These are phyloP conservation scores for Psilocybe mexicana DNA, from an alignment of 1,284 basidiomycete genomes.

Conservation along the genomic window DNA sequence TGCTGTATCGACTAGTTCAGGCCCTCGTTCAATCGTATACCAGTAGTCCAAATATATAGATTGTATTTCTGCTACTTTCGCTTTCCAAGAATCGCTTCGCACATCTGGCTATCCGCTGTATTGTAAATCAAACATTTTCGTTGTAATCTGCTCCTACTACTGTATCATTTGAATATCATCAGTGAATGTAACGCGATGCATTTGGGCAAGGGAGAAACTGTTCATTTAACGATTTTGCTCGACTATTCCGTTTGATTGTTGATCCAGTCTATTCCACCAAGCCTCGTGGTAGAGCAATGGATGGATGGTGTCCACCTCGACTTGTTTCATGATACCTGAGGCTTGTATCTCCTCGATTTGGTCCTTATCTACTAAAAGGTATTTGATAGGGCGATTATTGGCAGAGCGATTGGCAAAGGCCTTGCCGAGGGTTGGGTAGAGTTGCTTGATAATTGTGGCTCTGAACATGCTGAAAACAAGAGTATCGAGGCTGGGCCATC, in stretches of 20 bases:
- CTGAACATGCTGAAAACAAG: constrained; percentile 30
- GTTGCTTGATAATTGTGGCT: constrained; percentile 21
- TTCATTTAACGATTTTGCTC: neutral
- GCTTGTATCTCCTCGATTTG: constrained; percentile 18
- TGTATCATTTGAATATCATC: too few species aligned
- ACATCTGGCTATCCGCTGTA: neutral
- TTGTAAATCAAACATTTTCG: neutral
- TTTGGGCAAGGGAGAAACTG: too few species aligned
- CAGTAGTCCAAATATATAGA: constrained; percentile 10
- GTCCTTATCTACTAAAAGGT: constrained; percentile 33
- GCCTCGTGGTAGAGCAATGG: constrained; percentile 31
- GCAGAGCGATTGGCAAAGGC: constrained; percentile 23
- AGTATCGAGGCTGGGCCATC: constrained; percentile 30
- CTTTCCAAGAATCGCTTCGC: neutral
- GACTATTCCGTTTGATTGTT: neutral
- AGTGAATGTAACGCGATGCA: too few species aligned
- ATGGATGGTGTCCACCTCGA: constrained; percentile 22
- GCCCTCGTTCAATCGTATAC: neutral
- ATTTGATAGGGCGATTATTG: constrained; percentile 21
- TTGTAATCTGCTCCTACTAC: too few species aligned
- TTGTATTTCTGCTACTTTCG: constrained; percentile 10
- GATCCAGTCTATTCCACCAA: constrained; percentile 26
- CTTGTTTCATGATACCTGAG: constrained; percentile 13
- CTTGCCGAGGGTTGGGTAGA: constrained; percentile 20
- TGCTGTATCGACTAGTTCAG: constrained; percentile 15